These are phyloP conservation scores for Solanum rostratum DNA, from an alignment of 257 asterid species.

Conservation along the genomic window DNA sequence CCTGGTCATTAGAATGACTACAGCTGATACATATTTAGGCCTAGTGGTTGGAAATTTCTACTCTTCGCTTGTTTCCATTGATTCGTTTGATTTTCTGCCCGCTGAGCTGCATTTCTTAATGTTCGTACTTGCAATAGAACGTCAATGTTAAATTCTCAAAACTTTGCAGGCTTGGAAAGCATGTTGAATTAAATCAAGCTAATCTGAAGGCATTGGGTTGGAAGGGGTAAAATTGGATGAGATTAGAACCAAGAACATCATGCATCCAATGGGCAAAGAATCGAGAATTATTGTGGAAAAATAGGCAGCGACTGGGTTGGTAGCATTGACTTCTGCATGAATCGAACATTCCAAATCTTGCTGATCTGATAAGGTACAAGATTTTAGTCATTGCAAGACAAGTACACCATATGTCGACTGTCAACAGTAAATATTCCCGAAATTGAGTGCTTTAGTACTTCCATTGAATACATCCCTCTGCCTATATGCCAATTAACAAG, in stretches of 20 bases:
- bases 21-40: not conserved
- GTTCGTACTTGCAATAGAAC: not conserved
- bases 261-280: not conserved
- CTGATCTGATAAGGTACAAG: not conserved
- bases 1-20: too few species aligned
- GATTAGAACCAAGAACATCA: not conserved
- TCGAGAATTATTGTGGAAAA: not conserved
- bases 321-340: not conserved
- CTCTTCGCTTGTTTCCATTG: not conserved
- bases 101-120: not conserved
- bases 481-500: not conserved
- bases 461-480: not conserved
- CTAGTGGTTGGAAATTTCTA: not conserved
- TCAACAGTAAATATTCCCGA: not conserved
- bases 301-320: not conserved
- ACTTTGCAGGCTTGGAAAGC: slow-evolving; percentile 68
- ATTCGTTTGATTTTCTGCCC: not conserved
- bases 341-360: not conserved
- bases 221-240: slow-evolving; percentile 26
- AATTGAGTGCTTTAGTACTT: not conserved
- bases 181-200: slow-evolving; percentile 41
- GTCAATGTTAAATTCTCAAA: not conserved
- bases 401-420: not conserved
- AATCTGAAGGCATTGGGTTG: slow-evolving; percentile 64
- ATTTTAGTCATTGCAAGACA: not conserved